Percentiles rank a stretch among this genome's conserved stretches.
phyloP scores from a whole-genome alignment of 495 filamentous ascomycete genomes.

The Gamarada debralockiae region DNA sequence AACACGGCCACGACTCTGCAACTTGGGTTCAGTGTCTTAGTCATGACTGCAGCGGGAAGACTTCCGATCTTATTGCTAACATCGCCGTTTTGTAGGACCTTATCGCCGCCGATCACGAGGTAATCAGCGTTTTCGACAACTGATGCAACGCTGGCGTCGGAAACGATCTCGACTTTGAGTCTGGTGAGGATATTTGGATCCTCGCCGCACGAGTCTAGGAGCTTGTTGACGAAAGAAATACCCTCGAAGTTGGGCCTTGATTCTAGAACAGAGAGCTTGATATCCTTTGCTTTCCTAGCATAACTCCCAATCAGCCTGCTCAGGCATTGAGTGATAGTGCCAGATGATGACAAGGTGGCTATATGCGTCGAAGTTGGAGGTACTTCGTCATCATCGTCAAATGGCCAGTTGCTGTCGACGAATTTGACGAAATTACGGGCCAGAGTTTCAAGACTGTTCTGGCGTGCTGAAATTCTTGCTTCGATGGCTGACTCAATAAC shows the following conservation, averaged over 20 bases:
- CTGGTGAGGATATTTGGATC: slow-evolving; percentile 16
- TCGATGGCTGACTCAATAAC: neutral
- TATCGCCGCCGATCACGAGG: slow-evolving; percentile 60
- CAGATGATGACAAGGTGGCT: slow-evolving; percentile 57
- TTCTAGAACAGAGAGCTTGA: slow-evolving; percentile 59
- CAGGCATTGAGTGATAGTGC: slow-evolving; percentile 46
- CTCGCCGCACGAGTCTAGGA: slow-evolving; percentile 34
- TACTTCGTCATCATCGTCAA: slow-evolving; percentile 12
- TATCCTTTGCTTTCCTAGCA: slow-evolving; percentile 14
- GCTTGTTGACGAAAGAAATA: slow-evolving; percentile 45
- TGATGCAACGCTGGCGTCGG: slow-evolving; percentile 57
- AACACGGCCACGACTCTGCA: slow-evolving; percentile 50
- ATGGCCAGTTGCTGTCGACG: slow-evolving; percentile 15
- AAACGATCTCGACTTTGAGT: slow-evolving; percentile 45
- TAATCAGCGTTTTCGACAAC: slow-evolving; percentile 45
- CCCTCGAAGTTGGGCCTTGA: slow-evolving; percentile 66
- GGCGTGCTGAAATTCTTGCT: neutral
- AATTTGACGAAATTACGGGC: slow-evolving; percentile 34
- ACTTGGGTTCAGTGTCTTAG: slow-evolving; percentile 36
- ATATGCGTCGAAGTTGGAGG: slow-evolving; percentile 31
- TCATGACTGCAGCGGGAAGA: slow-evolving; percentile 48
- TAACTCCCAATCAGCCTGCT: slow-evolving; percentile 10
- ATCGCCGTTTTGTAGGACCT: slow-evolving; percentile 49
- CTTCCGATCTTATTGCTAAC: slow-evolving; percentile 67
- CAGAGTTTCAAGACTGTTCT: slow-evolving; percentile 24